phyloP scores from a whole-genome alignment of 2,329 filamentous ascomycete genomes.

The Colletotrichum simmondsii region DNA sequence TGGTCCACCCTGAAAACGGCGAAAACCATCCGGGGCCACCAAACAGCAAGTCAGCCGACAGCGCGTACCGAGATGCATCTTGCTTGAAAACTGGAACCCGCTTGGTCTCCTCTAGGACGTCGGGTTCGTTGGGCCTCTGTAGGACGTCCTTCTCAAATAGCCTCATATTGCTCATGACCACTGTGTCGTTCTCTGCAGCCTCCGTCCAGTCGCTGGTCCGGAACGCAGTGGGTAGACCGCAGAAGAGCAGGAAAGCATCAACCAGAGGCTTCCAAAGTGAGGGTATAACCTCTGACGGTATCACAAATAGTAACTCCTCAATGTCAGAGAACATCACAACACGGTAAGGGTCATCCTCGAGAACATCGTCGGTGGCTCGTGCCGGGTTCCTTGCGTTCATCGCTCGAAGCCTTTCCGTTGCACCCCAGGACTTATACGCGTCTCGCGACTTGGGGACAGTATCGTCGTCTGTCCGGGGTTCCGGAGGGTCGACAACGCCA shows the following conservation, averaged over 20 bases:
- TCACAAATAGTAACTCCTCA: conserved; percentile 66
- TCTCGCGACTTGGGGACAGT: conserved; percentile 47
- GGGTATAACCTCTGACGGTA: conserved; percentile 52
- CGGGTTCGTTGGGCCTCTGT: conserved; percentile 20
- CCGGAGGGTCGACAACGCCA: conserved; percentile 52
- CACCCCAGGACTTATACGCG: conserved; percentile 62
- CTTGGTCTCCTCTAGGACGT: conserved; percentile 23
- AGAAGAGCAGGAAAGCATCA: conserved; percentile 78
- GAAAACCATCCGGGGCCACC: conserved; percentile 56
- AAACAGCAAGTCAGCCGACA: conserved; percentile 66
- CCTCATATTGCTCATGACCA: conserved; percentile 3
- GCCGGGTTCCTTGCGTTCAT: conserved; percentile 70
- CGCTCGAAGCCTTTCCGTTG: conserved; percentile 63
- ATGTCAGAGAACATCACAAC: conserved; percentile 86
- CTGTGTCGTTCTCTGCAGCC: conserved; percentile 42
- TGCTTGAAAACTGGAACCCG: conserved; percentile 41
- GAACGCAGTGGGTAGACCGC: conserved; percentile 66
- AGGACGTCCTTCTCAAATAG: conserved; percentile 20
- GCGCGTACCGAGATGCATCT: conserved; percentile 40
- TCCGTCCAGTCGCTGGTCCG: conserved; percentile 42
- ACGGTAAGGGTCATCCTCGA: conserved; percentile 84
- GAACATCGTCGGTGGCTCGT: conserved; percentile 78
- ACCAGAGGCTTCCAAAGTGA: conserved; percentile 61
- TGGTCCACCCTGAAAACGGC: conserved; percentile 45
- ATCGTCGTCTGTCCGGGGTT: conserved; percentile 43